A percentile compares a stretch with the other conserved stretches of the same genome.
Conservation (phyloP, 768 basidiomycete species). For the Boletus rex-veris region DNA sequence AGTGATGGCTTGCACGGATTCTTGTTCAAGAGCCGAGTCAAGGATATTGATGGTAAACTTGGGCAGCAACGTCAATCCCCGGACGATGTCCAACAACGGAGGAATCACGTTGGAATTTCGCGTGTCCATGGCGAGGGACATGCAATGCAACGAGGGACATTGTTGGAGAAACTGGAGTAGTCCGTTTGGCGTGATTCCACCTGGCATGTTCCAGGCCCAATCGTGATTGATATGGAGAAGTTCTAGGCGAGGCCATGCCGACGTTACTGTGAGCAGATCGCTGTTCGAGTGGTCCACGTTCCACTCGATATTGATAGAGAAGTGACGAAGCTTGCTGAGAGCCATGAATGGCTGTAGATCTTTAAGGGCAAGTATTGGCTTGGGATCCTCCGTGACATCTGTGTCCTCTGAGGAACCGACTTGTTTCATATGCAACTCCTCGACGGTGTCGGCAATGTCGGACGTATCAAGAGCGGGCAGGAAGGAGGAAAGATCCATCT, state of each 20-base stretch:
- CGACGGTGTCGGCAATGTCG: background rate
- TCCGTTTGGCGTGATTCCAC: background rate
- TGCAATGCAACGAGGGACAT: background rate
- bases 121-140: background rate
- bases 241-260: slow-evolving; percentile 8
- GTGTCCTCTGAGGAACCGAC: background rate
- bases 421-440: background rate
- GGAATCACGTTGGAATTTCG: background rate
- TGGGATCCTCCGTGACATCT: no score
- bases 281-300: background rate
- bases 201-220: slow-evolving; percentile 3
- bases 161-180: background rate
- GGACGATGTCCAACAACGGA: background rate
- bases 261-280: background rate
- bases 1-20: background rate
- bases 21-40: background rate
- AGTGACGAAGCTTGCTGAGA: background rate
- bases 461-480: background rate
- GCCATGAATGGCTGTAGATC: slow-evolving; percentile 1
- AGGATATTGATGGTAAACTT: background rate
- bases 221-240: background rate
- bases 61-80: background rate
- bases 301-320: background rate
- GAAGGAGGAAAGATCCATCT: background rate
- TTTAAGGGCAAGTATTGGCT: background rate